phyloP scores from a whole-genome alignment of 1,284 basidiomycete species.

The Pascua sp. region DNA sequence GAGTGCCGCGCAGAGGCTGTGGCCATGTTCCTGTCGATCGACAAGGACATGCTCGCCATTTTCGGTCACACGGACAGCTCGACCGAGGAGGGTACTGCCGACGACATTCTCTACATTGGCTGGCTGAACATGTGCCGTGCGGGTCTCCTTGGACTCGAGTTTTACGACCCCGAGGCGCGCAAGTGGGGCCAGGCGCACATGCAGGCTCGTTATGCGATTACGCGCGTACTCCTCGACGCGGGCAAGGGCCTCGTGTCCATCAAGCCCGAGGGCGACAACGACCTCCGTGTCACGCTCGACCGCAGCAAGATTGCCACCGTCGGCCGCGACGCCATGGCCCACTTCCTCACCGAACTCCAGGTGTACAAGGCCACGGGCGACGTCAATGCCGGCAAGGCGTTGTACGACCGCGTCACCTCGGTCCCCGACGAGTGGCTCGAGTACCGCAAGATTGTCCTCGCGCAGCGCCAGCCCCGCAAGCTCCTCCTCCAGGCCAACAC shows the following conservation, averaged over 20 bases:
- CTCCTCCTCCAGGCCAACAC: slow-evolving; percentile 23
- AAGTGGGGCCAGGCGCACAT: slow-evolving; percentile 91
- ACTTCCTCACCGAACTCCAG: slow-evolving; percentile 18
- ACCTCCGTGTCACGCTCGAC: slow-evolving; percentile 14
- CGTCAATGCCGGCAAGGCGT: slow-evolving; percentile 9
- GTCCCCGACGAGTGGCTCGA: slow-evolving; percentile 14
- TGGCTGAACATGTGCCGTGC: slow-evolving; percentile 81
- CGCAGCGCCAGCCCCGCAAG: slow-evolving; percentile 18
- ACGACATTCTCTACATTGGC: slow-evolving; percentile 69
- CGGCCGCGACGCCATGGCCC: slow-evolving; percentile 15
- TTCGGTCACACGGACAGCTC: slow-evolving; percentile 18
- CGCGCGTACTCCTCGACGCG: slow-evolving; percentile 13
- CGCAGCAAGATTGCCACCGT: slow-evolving; percentile 9
- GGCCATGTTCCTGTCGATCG: slow-evolving; percentile 17
- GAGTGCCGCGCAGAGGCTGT: slow-evolving; percentile 20
- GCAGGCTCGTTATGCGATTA: slow-evolving; percentile 50
- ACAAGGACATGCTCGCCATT: slow-evolving; percentile 15
- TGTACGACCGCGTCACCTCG: slow-evolving; percentile 11
- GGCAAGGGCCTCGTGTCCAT: slow-evolving; percentile 13
- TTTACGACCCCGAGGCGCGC: slow-evolving; percentile 69
- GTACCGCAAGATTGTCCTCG: slow-evolving; percentile 15
- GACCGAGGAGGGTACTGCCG: slow-evolving; percentile 6
- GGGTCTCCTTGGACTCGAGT: slow-evolving; percentile 73
- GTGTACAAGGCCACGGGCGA: slow-evolving; percentile 21
- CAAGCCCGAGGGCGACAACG: slow-evolving; percentile 11